Evolutionary conservation across 208 protist species (phyloP), one percentile per base, ranked within the genome.

Genomic region (Strigomonas culicis): DNA sequence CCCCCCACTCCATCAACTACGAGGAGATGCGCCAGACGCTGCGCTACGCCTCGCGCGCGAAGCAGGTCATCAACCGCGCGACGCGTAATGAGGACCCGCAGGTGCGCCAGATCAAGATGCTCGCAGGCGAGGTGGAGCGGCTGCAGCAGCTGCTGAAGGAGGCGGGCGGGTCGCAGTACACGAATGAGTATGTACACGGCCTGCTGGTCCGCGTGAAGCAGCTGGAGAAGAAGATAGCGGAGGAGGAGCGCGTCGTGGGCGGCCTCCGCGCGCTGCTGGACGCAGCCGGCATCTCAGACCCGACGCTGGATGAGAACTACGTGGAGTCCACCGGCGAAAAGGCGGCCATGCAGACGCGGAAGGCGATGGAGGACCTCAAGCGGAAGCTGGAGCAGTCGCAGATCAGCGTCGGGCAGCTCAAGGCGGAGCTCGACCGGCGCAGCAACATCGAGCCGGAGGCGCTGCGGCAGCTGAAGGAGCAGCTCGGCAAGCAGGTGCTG

Each of bases 11-110:
- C 24, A 72, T 87, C 59, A 92, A 97, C 69, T 94, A 84, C 36
- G 96, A 98, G 19, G 97, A 98, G 63, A 98, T 90, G 58, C 67
- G 86, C 0, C 86, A 90, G 27, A 99, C 97, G 21, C 61, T 98
- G 0, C 86, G 89, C 25, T 98, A 97, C 73, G 94, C 92, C 22
- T 85, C 76, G 1, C 79, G 92, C 0, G 95, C 93, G 0, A 95
- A 95, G 68, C 80, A 93, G 53, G 98, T 98, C 49, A 88, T 97
- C 31, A 97, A 96, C 60, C 81, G 75, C 21, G 92, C 93, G 15
- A 75, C 87, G 27, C 75, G 95, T 21, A 98, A 98, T 59, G 93
- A 97, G 66, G 92, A 98, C 64, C 86, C 95, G 28, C 87, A 96
- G 64, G 79, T 84, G 28, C 71, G 72, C 19, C 66, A 80, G 47